Percentiles rank a stretch among this genome's conserved stretches.
phyloP scores from a whole-genome alignment of 140 eudicot genomes.

The Flaveria floridana region DNA sequence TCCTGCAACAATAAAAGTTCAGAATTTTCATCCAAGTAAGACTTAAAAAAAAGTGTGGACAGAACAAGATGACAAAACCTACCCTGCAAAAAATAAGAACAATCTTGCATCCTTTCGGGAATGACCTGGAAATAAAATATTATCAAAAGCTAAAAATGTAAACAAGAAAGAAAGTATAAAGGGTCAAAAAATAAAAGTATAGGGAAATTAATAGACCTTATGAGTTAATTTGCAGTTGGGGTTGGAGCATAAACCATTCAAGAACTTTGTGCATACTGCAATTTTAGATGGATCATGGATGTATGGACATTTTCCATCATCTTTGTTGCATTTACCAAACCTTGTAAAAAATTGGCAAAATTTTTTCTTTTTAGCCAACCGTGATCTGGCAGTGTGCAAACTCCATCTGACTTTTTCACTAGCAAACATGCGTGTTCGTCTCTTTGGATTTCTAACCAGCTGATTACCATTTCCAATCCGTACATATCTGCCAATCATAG shows the following conservation, averaged over 20 bases:
- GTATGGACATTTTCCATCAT: conserved; percentile 84
- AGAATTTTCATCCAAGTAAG: conserved; percentile 16
- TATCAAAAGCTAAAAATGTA: conserved; percentile 24
- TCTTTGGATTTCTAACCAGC: conserved; percentile 88
- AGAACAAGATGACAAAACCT: conserved; percentile 24
- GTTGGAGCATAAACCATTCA: conserved; percentile 73
- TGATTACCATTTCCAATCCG: conserved; percentile 94
- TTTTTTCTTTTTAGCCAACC: conserved; percentile 80
- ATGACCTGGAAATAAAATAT: conserved; percentile 60
- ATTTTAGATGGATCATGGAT: conserved; percentile 86
- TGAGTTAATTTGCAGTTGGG: conserved; percentile 82
- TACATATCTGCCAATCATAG: conserved; percentile 60
- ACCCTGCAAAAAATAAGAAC: conserved; percentile 92
- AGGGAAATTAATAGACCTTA: conserved; percentile 48
- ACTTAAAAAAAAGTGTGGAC: not conserved
- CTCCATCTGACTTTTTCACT: conserved; percentile 96
- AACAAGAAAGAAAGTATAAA: conserved; percentile 23
- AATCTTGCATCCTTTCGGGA: conserved; percentile 99
- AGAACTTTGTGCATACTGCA: conserved; percentile 89
- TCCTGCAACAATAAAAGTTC: conserved; percentile 51
- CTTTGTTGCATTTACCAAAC: conserved; percentile 95
- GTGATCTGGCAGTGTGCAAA: conserved; percentile 88
- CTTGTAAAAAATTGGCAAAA: conserved; percentile 91
- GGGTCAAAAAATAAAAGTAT: conserved; percentile 7
- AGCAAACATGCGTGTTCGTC: conserved; percentile 77